Base-by-base conservation (phyloP, 768 basidiomycete genomes). In the Tephrocybe sp. region DNA sequence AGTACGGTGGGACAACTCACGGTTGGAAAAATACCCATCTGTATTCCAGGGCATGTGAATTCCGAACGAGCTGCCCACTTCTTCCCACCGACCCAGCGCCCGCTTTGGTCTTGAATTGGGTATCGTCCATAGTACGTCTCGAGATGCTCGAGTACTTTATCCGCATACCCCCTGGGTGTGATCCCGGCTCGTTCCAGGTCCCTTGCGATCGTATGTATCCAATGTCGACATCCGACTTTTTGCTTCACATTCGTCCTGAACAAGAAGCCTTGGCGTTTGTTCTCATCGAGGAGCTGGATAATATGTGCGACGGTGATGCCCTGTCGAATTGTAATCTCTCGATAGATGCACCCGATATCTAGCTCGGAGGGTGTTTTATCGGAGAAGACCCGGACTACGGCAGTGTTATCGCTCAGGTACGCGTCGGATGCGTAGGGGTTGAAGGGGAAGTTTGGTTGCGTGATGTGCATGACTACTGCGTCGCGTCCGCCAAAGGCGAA, bases 181-280 rank as follows among this genome's bases (percentile, higher is more conserved):
- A 49, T 49, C 19, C 47, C 47, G 3, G 36, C 36, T 28, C 42
- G 36, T 18, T 52, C 51, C 6, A 46, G 40, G 32, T 52, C 51
- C 40, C 40, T 36, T 16, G 47, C 35, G 9, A 53, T 44, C 2
- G 34, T 46, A 21, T 52, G 26, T 2, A 60, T 47, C 59, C 61
- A 60, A 44, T 55, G 49, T 15, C 59, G 53, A 31, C 61, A 62
- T 9, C 61, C 61, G 5, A 54, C 48, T n/a, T 57, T 55, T 21
- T 58, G 57, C 37, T 56, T 54, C 26, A 47, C 44, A 15, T 44
- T 44, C 3, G 59, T 53, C 16, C 24, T 27, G 42, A 58, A 58
- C 31, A 35, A 32, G 27, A 56, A 62, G 7, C 28, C 13, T 16
- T 60, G 44, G 15, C 57, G 47, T 15, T 55, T 51, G 12, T 47